Conservation (phyloP, 108 stramenopile genomes). For the Nannochloropsis oceanica region DNA sequence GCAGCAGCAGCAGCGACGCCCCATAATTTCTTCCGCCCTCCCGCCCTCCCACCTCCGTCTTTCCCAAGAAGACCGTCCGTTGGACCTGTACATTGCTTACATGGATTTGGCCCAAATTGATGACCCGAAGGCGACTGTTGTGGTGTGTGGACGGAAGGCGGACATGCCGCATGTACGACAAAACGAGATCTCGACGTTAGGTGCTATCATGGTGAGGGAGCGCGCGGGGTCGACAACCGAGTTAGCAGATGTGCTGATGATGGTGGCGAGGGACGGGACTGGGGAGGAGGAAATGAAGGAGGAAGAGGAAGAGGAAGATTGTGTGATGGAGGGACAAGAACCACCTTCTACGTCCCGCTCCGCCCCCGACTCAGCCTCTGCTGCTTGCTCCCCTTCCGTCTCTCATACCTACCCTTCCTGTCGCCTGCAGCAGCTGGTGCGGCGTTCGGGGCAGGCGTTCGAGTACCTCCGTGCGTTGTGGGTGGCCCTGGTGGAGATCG, state of each 20-base stretch:
- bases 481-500: not conserved
- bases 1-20: not conserved
- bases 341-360: no score
- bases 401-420: not conserved
- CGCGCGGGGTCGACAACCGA: not conserved
- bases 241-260: not conserved
- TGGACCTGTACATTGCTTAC: not conserved
- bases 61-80: not conserved
- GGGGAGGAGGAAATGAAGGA: not conserved
- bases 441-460: not conserved
- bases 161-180: not conserved
- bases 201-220: not conserved
- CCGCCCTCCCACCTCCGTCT: not conserved
- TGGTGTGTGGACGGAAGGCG: not conserved
- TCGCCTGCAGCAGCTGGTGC: not conserved
- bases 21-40: not conserved
- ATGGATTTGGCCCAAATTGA: not conserved
- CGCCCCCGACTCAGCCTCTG: not conserved
- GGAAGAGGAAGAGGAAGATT: no score
- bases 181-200: not conserved
- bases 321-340: no score
- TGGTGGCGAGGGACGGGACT: not conserved
- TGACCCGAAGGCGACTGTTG: not conserved
- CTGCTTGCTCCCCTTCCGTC: not conserved
- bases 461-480: not conserved